Base-by-base conservation (phyloP, 2,329 filamentous ascomycete species). In the Aspergillus hortae region DNA sequence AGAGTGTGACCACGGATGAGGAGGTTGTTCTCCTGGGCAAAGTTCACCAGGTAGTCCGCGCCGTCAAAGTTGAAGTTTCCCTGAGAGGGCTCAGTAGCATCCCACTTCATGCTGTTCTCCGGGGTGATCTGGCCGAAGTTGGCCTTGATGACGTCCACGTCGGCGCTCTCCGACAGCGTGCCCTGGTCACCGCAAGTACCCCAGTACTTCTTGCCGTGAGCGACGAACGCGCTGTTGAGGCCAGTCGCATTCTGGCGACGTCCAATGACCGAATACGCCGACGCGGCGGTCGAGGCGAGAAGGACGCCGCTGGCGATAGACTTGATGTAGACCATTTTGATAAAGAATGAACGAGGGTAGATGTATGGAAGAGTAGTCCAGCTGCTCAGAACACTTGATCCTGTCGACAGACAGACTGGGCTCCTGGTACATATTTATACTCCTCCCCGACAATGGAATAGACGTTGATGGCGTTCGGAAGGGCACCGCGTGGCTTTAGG, bases 71-170 rank as follows among this genome's bases (percentile, higher is more conserved):
- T 78, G 71, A 87, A 88, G 43, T 72, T 65, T 21, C 74, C 77
- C 40, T 74, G 77, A 42, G 67, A 62, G 1, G 82, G 81, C 74
- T 89, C 83, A 36, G 77, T 84, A 53, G 77, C 74, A 55, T 84
- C 76, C 84, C 83, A 88, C 74, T 83, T 82, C 69, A 85, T 81
- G 4, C 78, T 78, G 64, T 88, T 88, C 54, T 80, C 81, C 0
- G 83, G 82, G 0, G 84, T 86, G 32, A 86, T 72, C 66, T 83
- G 78, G 40, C 85, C 85, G 59, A 87, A 87, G 62, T 86, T 80
- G 80, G 81, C 57, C 19, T 53, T 54, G 56, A 80, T 76, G 54
- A 78, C 77, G 57, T 88, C 81, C 67, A 87, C 85, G 48, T 79
- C 79, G 63, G 83, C 68, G 56, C 87, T 80, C 40, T 83, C 82